phyloP scores from a whole-genome alignment of 169 alveolate genomes.

The Plasmodium sp. region DNA sequence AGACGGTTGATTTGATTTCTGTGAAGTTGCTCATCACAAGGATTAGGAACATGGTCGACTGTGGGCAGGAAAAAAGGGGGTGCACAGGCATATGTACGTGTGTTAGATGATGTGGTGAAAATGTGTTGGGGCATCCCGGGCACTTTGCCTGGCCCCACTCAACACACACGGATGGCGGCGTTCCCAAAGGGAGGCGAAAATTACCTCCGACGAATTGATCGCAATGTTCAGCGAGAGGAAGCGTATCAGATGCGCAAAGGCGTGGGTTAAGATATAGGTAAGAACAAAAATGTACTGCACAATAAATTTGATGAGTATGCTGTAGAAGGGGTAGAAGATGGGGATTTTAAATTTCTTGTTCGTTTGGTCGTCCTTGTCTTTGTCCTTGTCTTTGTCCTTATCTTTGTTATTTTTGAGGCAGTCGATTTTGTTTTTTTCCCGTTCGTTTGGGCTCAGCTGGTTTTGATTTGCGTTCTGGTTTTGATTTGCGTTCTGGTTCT shows the following conservation, averaged over 20 bases:
- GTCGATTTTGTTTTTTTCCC: background rate
- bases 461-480: background rate
- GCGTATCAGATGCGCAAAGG: slow-evolving; percentile 89
- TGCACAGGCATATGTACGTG: background rate
- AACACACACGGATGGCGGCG: background rate
- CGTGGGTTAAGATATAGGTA: slow-evolving; percentile 82
- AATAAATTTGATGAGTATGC: slow-evolving; percentile 57
- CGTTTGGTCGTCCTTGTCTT: background rate
- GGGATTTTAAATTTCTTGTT: slow-evolving; percentile 52
- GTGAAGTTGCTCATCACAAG: slow-evolving; percentile 92
- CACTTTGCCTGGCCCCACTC: background rate
- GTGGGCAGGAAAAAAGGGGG: background rate
- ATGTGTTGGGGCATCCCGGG: background rate
- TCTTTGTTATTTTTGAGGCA: slow-evolving; percentile 9
- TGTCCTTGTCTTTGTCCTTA: no score
- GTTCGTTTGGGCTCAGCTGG: background rate
- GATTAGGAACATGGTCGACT: slow-evolving; percentile 90
- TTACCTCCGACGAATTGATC: slow-evolving; percentile 91
- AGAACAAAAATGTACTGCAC: slow-evolving; percentile 77
- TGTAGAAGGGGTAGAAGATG: slow-evolving; percentile 63
- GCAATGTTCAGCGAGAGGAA: slow-evolving; percentile 91
- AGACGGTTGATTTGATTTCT: slow-evolving; percentile 92
- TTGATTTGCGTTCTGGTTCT: background rate
- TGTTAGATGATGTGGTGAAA: background rate
- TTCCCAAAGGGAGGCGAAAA: background rate